phyloP scores from a whole-genome alignment of 1,284 basidiomycete species.

The Heterobasidion occidentale region DNA sequence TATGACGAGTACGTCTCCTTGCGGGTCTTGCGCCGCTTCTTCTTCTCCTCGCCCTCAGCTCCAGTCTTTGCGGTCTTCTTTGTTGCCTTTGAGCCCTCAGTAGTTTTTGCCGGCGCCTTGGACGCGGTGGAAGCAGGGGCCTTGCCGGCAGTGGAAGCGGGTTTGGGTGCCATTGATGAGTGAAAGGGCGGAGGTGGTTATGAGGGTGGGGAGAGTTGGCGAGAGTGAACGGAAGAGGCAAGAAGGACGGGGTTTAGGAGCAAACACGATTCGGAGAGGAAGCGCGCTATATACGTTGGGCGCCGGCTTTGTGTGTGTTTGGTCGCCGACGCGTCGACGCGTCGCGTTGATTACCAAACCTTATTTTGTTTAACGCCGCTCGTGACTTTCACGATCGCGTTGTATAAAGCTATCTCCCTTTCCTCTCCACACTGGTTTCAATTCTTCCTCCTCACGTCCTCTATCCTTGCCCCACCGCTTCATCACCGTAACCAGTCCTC shows the following conservation, averaged over 20 bases:
- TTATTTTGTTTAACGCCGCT: conserved; percentile 20
- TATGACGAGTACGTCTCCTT: conserved; percentile 67
- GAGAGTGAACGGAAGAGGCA: background rate
- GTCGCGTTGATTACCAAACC: conserved; percentile 26
- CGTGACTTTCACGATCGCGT: conserved; percentile 12
- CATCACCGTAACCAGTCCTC: conserved; percentile 1
- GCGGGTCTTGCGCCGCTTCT: conserved; percentile 50
- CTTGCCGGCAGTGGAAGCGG: conserved; percentile 41
- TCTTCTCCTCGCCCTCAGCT: conserved; percentile 43
- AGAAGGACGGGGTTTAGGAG: conserved; percentile 2
- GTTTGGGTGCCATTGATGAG: conserved; percentile 24
- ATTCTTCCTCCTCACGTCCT: conserved; percentile 3
- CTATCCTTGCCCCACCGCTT: conserved; percentile 3
- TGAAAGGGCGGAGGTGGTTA: background rate
- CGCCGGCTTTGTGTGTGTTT: conserved; percentile 15
- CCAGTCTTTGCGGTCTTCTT: conserved; percentile 44
- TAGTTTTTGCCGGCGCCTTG: conserved; percentile 44
- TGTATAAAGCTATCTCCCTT: conserved; percentile 11
- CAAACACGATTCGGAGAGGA: conserved; percentile 1
- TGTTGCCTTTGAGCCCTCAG: conserved; percentile 30
- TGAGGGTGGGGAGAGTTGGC: conserved; percentile 2
- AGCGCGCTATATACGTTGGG: conserved; percentile 18
- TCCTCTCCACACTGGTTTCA: conserved; percentile 5
- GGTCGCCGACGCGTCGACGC: conserved; percentile 12
- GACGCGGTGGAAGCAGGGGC: conserved; percentile 44